Evolutionary conservation across 768 basidiomycete species (phyloP).

Genomic region (Postia placenta): DNA sequence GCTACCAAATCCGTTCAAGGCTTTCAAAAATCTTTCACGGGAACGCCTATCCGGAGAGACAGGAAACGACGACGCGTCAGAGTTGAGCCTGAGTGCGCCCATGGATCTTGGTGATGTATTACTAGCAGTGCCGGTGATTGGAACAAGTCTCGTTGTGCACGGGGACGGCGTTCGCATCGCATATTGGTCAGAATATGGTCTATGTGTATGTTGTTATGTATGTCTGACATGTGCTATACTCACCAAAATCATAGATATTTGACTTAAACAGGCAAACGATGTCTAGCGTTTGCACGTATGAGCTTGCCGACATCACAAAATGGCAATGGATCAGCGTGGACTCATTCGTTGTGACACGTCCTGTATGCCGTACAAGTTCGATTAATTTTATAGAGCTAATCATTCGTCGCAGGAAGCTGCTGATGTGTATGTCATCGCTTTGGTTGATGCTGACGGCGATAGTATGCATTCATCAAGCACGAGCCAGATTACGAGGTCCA

Average conservation of each 20-base stretch:
- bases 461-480: too few relatives aligned
- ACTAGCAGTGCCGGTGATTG: constrained; percentile 20
- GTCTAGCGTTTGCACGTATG: too few relatives aligned
- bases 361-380: constrained; percentile 10
- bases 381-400: neutral
- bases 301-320: constrained; percentile 9
- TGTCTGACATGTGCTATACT: too few relatives aligned
- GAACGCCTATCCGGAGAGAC: constrained; percentile 34
- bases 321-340: constrained; percentile 13
- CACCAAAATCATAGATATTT: constrained; percentile 2
- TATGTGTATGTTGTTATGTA: constrained; percentile 13
- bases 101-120: constrained; percentile 29
- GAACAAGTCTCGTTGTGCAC: constrained; percentile 27
- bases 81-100: constrained; percentile 28
- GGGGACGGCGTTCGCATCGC: constrained; percentile 27
- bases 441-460: constrained; percentile 18
- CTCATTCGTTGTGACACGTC: constrained; percentile 11
- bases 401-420: constrained; percentile 15
- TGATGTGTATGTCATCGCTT: constrained; percentile 10
- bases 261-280: too few relatives aligned
- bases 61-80: constrained; percentile 18
- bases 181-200: constrained; percentile 17
- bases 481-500: too few relatives aligned
- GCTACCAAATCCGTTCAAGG: constrained; percentile 63
- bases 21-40: constrained; percentile 40